Conservation (phyloP, 202 grass and related monocot genomes). For the Schoenoplectus tabernaemontani region DNA sequence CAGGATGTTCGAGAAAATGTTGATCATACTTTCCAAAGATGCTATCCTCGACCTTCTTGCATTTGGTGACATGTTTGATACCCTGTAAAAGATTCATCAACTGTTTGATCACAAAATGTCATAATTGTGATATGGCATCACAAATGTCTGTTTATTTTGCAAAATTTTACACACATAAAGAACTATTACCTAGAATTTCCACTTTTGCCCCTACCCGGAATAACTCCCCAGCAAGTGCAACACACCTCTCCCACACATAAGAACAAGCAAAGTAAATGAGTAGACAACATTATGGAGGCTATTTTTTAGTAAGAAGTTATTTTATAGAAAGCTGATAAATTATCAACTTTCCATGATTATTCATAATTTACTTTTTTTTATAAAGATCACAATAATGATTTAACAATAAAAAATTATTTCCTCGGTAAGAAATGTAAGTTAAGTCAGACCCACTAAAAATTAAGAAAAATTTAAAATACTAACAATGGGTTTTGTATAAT, state of each 20-base stretch:
- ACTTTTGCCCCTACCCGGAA: conserved; percentile 64
- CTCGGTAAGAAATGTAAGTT: neutral
- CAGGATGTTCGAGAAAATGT: conserved; percentile 86
- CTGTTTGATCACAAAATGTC: neutral
- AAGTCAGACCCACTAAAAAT: neutral
- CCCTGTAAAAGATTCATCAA: conserved; percentile 31
- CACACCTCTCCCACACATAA: conserved; percentile 46
- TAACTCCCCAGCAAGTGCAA: conserved; percentile 85
- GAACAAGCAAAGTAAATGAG: neutral
- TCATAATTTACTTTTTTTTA: neutral
- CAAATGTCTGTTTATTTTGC: too few relatives aligned
- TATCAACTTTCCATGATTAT: too few relatives aligned
- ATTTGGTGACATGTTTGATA: conserved; percentile 76
- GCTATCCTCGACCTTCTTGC: conserved; percentile 80
- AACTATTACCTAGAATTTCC: conserved; percentile 62
- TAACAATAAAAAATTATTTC: neutral
- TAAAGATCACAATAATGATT: neutral
- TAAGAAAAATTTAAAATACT: conserved; percentile 24
- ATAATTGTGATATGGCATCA: neutral
- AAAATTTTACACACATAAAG: neutral
- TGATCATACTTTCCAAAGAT: conserved; percentile 97
- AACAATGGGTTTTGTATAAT: conserved; percentile 99
- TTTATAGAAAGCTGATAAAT: too few relatives aligned
- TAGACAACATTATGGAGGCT: neutral
- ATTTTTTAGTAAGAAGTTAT: too few relatives aligned